Percentiles rank a stretch among this genome's conserved stretches.
These are phyloP conservation scores for Lactarius psammicola DNA, from an alignment of 768 basidiomycete genomes.

Conservation along the genomic window DNA sequence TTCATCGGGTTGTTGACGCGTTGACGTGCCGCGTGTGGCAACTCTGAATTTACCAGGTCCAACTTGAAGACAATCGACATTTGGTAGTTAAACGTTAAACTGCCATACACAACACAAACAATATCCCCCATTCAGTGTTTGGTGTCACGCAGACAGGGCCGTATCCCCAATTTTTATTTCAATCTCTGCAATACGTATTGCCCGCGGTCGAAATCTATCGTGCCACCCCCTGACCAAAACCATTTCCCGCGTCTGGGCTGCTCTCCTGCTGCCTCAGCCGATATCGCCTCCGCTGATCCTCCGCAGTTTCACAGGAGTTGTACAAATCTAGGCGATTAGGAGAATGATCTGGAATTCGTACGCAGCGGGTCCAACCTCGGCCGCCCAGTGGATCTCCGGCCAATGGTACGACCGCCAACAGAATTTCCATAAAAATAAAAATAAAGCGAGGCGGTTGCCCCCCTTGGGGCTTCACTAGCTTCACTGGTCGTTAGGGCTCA, in stretches of 20 bases:
- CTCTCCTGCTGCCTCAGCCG: neutral
- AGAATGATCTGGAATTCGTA: too few species aligned
- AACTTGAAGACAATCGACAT: neutral
- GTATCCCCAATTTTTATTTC: neutral
- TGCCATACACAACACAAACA: neutral
- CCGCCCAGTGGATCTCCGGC: too few species aligned
- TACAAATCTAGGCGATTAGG: neutral
- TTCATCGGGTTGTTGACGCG: neutral
- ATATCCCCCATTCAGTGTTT: neutral
- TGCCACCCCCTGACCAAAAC: neutral
- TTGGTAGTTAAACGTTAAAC: too few species aligned
- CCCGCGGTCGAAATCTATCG: neutral
- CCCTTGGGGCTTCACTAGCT: too few species aligned
- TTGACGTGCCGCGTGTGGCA: neutral
- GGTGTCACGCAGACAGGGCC: too few species aligned
- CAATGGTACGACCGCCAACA: too few species aligned
- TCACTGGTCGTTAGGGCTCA: too few species aligned
- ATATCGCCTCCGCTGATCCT: slow-evolving; percentile 1
- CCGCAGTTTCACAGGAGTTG: neutral
- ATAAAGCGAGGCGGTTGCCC: too few species aligned
- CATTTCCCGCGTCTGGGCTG: neutral
- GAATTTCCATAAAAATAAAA: too few species aligned
- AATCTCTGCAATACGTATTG: neutral
- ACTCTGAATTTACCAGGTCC: neutral
- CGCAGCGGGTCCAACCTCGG: too few species aligned